Base-by-base conservation (phyloP, 192 early-diverging fungal species). In the Glomus cerebriforme region DNA sequence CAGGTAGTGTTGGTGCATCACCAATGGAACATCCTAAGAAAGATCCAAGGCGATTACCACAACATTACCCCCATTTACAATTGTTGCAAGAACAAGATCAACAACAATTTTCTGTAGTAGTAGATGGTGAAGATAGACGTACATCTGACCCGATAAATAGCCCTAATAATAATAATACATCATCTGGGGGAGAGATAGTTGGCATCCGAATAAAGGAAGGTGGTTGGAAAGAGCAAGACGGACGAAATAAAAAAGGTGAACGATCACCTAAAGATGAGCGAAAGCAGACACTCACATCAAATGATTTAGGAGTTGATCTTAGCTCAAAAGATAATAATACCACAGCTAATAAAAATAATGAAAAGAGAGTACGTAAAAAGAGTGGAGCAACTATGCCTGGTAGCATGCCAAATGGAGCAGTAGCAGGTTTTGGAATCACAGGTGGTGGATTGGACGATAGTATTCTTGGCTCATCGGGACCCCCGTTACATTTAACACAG, bases 51-150 rank as follows among this genome's bases (percentile, higher is more conserved):
- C 37, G 60, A 59, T 32, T 69, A 1, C 79, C 80, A 39, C 58
- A 67, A 31, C 54, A 82, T 24, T 68, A 82, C 3, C 79, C 79
- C 27, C 81, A 82, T 27, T 49, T 80, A 45, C 64, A 82, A 26
- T 72, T 77, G 26, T 68, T 77, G 39, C 75, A 70, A 7, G 37
- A 82, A 26, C 77, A 79, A 19, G 63, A 77, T n/a, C 67, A 54
- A 29, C 47, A 71, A 22, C 32, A 59, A 62, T 77, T 77, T 32
- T 77, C 75, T 31, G 75, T 77, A 8, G 26, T 77, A 31, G 75
- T 77, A 27, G 75, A 77, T 49, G 24, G 75, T 29, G 64, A 77
- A 12, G 39, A 66, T 47, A 66, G 27, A 24, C 75, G 45, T 77
- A 7, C 15, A 19, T 8, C 26, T 37, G 54, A 59, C n/a, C 15